Conservation (phyloP, 2,329 filamentous ascomycete species). For the Alternaria consortialis region DNA sequence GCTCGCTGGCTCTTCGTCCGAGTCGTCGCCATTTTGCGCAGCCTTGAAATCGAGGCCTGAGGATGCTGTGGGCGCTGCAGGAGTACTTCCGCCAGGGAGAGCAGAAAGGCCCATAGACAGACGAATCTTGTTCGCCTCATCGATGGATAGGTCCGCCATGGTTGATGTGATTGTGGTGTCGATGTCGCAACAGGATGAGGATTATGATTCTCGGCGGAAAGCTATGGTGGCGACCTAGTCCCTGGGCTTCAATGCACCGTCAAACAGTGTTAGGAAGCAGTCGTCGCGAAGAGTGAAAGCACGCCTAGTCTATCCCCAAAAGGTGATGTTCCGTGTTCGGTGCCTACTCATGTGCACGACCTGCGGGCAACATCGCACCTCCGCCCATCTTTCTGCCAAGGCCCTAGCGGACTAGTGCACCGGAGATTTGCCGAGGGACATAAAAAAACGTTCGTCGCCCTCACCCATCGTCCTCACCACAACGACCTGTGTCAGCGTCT, state of each 20-base stretch:
- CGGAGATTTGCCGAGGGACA: constrained; percentile 26
- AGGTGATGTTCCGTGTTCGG: not conserved
- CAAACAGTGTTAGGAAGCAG: not conserved
- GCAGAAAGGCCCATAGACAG: constrained; percentile 89
- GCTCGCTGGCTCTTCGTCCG: constrained; percentile 76
- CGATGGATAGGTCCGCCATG: constrained; percentile 64
- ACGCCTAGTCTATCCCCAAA: not conserved
- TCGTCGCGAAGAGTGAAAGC: not conserved
- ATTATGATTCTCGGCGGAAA: not conserved
- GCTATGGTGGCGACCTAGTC: not conserved
- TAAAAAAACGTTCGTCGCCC: constrained; percentile 40
- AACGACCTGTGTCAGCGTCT: constrained; percentile 85
- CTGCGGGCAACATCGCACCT: constrained; percentile 16
- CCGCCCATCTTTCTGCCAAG: constrained; percentile 25
- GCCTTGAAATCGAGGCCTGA: constrained; percentile 67
- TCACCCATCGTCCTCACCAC: constrained; percentile 54
- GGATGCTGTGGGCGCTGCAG: constrained; percentile 65
- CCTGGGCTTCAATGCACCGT: not conserved
- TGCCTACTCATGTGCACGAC: not conserved
- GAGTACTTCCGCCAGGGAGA: constrained; percentile 70
- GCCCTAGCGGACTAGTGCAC: constrained; percentile 28
- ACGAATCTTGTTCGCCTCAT: constrained; percentile 93
- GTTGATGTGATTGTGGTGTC: constrained; percentile 11
- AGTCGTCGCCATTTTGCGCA: constrained; percentile 57
- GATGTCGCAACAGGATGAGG: constrained; percentile 2